Conservation (phyloP, 371 early-diverging fungal species). For the Mortierella sp. region DNA sequence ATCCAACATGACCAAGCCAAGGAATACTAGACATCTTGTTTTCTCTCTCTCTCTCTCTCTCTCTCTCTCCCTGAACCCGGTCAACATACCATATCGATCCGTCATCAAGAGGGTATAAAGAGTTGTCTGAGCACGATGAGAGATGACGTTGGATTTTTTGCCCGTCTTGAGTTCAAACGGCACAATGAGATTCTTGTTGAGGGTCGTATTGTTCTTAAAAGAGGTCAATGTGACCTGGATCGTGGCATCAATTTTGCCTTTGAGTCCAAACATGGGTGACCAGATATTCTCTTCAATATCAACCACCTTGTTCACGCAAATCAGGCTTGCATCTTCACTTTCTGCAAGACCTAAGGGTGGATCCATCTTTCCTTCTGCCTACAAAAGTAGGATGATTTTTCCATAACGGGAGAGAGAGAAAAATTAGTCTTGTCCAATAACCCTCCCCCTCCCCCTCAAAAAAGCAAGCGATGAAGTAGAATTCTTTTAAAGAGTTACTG, state of each 20-base stretch:
- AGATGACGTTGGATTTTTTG: conserved; percentile 56
- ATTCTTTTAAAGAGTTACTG: conserved; percentile 4
- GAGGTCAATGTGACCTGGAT: conserved; percentile 59
- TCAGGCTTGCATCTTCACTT: conserved; percentile 32
- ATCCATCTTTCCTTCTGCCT: conserved; percentile 18
- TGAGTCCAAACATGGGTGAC: conserved; percentile 92
- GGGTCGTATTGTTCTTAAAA: neutral
- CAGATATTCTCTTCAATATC: conserved; percentile 94
- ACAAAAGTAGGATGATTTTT: conserved; percentile 21
- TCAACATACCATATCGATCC: conserved; percentile 81
- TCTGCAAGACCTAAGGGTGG: conserved; percentile 25
- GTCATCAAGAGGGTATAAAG: conserved; percentile 88
- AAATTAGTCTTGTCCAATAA: neutral
- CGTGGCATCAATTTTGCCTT: conserved; percentile 92
- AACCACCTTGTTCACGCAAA: conserved; percentile 75
- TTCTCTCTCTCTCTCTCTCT: too few species aligned
- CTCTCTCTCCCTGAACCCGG: too few species aligned
- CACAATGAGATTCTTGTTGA: conserved; percentile 53
- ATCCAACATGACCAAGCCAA: neutral
- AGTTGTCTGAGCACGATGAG: conserved; percentile 88
- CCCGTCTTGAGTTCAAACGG: conserved; percentile 97
- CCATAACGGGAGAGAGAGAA: neutral
- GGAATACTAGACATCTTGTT: too few species aligned
- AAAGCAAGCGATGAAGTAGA: conserved; percentile 21
- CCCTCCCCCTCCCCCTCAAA: too few species aligned